Conservation (phyloP, 805 yeast genomes). For the Cyberlindnera mycetangii region DNA sequence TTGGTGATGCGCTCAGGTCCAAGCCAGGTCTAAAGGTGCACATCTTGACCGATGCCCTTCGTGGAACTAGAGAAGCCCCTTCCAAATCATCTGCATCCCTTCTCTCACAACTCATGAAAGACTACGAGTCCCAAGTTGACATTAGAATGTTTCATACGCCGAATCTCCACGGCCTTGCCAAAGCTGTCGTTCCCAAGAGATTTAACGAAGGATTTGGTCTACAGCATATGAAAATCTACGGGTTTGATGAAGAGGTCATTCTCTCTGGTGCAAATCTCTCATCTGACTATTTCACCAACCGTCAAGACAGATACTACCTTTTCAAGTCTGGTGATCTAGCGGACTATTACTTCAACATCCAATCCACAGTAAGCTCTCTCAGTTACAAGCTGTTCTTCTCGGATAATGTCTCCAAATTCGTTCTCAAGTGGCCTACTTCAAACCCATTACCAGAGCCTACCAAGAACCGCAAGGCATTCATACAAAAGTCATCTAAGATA, state of each 20-base stretch:
- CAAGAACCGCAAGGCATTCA: slow-evolving; percentile 46
- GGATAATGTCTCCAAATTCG: slow-evolving; percentile 45
- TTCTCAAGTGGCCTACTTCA: slow-evolving; percentile 69
- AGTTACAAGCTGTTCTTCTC: slow-evolving; percentile 63
- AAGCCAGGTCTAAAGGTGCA: slow-evolving; percentile 66
- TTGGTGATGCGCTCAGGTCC: slow-evolving; percentile 54
- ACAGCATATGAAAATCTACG: slow-evolving; percentile 97
- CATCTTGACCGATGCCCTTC: slow-evolving; percentile 78
- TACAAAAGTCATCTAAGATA: slow-evolving; percentile 51
- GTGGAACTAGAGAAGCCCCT: slow-evolving; percentile 95
- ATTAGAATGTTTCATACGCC: slow-evolving; percentile 90
- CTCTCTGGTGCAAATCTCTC: slow-evolving; percentile 91
- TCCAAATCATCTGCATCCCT: slow-evolving; percentile 71
- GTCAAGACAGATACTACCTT: slow-evolving; percentile 89
- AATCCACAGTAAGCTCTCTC: slow-evolving; percentile 59
- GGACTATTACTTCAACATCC: slow-evolving; percentile 73
- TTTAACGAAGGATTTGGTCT: slow-evolving; percentile 89
- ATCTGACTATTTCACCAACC: slow-evolving; percentile 85
- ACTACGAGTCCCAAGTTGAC: slow-evolving; percentile 69
- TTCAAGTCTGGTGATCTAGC: slow-evolving; percentile 58
- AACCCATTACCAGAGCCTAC: slow-evolving; percentile 70
- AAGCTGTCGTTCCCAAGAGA: slow-evolving; percentile 69
- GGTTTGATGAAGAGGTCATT: slow-evolving; percentile 86
- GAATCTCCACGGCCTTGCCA: slow-evolving; percentile 64
- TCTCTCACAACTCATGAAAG: slow-evolving; percentile 60